phyloP scores from a whole-genome alignment of 176 grass and related monocot species.

The Secale cereale region DNA sequence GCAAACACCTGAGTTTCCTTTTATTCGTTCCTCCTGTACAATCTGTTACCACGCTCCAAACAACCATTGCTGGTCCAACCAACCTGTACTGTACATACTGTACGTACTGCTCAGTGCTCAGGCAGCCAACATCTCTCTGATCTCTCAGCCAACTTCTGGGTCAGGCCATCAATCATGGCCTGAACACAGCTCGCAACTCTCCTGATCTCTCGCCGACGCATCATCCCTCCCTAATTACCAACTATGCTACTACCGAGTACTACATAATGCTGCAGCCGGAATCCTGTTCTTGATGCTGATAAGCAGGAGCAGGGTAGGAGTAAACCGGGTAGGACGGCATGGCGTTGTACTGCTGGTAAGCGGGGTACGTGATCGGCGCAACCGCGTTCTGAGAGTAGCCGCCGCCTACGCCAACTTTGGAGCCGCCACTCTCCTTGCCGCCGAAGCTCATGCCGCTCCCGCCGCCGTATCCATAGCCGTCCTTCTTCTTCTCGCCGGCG shows the following conservation, averaged over 20 bases:
- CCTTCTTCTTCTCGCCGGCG: conserved; percentile 36
- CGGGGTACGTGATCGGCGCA: not conserved
- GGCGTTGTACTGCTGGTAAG: conserved; percentile 46
- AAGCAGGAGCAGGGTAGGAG: conserved; percentile 18
- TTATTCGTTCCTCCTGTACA: not conserved
- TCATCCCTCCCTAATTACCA: not conserved
- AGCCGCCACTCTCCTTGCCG: not conserved
- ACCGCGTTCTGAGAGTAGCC: not conserved
- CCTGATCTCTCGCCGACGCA: not conserved
- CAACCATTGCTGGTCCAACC: not conserved
- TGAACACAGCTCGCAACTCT: not conserved
- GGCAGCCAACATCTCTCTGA: not conserved
- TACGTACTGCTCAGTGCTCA: not conserved
- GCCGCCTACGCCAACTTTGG: not conserved
- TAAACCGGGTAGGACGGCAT: conserved; percentile 38
- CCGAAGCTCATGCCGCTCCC: not conserved
- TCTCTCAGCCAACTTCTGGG: not conserved
- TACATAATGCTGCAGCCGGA: conserved; percentile 47
- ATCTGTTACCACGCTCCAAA: not conserved
- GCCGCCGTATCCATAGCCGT: not conserved
- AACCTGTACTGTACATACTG: not conserved
- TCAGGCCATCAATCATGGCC: not conserved
- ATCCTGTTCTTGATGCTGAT: conserved; percentile 43
- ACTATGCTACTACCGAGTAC: not conserved
- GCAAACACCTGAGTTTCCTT: not conserved